Percentiles rank a stretch among this genome's conserved stretches.
phyloP scores from a whole-genome alignment of 75 land plant genomes.

The Picea sitchensis region DNA sequence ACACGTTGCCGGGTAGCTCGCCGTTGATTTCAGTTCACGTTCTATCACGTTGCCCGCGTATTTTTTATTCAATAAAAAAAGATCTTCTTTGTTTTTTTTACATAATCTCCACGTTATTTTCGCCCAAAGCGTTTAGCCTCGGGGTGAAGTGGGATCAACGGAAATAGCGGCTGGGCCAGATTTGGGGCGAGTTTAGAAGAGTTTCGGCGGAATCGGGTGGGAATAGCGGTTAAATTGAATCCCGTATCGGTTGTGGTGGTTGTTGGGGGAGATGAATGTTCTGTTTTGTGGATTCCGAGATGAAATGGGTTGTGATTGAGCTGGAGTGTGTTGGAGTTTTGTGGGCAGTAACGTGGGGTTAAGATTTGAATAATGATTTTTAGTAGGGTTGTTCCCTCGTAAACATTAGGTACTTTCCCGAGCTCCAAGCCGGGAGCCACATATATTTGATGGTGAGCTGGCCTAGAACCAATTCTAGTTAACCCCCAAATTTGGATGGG shows the following conservation, averaged over 20 bases:
- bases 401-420: too few relatives aligned
- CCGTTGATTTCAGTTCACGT: constrained; percentile 1
- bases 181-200: neutral
- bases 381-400: too few relatives aligned
- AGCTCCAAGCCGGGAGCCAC: too few relatives aligned
- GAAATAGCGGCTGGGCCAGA: neutral
- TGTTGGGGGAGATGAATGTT: neutral
- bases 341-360: neutral
- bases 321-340: neutral
- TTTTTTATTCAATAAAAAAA: neutral
- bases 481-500: neutral
- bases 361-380: neutral
- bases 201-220: neutral
- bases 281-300: neutral
- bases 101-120: neutral
- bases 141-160: neutral
- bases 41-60: neutral
- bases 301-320: neutral
- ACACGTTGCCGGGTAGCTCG: neutral
- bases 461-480: neutral
- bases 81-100: too few relatives aligned
- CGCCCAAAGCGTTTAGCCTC: neutral
- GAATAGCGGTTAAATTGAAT: neutral
- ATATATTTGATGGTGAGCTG: too few relatives aligned
- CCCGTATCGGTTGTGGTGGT: neutral